Conservation (phyloP, 495 filamentous ascomycete genomes). For the Amniculicola lignicola region DNA sequence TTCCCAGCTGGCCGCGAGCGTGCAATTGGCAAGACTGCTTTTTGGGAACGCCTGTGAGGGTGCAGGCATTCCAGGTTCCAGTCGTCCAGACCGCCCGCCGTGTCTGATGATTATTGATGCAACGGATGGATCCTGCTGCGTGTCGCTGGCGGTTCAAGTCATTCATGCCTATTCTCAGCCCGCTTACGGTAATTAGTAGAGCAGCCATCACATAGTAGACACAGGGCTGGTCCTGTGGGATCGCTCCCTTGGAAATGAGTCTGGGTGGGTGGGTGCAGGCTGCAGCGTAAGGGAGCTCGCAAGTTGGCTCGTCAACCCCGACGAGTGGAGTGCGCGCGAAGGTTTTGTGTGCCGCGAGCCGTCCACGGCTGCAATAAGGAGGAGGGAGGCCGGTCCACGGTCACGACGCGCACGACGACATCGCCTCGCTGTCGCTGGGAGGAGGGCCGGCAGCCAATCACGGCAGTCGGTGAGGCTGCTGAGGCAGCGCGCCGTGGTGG, state of each 20-base stretch:
- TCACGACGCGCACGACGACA: slow-evolving; percentile 21
- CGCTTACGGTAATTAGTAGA: slow-evolving; percentile 24
- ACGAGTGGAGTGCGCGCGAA: no score
- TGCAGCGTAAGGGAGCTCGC: slow-evolving; percentile 10
- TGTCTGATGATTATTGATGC: slow-evolving; percentile 18
- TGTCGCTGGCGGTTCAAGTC: background rate
- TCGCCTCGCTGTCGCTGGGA: slow-evolving; percentile 1
- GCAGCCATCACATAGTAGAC: slow-evolving; percentile 7
- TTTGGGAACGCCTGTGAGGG: background rate
- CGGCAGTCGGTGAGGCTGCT: background rate
- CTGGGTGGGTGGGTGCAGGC: slow-evolving; percentile 26
- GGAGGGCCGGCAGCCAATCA: background rate
- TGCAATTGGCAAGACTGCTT: background rate
- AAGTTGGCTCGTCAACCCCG: background rate
- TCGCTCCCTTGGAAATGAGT: slow-evolving; percentile 17
- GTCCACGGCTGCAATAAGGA: no score
- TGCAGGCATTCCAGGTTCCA: background rate
- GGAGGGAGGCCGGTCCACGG: no score
- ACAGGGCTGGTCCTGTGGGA: slow-evolving; percentile 18
- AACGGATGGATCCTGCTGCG: slow-evolving; percentile 3
- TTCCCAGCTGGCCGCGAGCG: background rate
- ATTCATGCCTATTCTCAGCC: slow-evolving; percentile 16
- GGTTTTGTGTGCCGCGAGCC: no score
- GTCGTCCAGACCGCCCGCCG: slow-evolving; percentile 17
- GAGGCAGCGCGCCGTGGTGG: background rate